phyloP scores from a whole-genome alignment of 495 filamentous ascomycete genomes.

The Penicillium bovifimosum region DNA sequence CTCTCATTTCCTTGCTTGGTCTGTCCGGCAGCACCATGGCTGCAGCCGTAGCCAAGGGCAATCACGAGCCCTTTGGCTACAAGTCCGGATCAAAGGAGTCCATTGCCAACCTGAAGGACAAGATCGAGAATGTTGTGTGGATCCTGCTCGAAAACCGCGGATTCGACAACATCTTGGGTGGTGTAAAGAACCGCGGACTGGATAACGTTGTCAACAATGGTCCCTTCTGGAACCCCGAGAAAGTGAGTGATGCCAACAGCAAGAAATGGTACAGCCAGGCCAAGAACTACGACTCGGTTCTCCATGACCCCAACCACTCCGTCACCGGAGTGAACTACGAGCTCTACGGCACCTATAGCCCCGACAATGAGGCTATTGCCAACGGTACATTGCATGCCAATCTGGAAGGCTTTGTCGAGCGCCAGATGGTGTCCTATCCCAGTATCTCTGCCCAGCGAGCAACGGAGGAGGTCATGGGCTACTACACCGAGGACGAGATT shows the following conservation, averaged over 20 bases:
- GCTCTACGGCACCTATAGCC: conserved; percentile 42
- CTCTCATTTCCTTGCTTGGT: conserved; percentile 20
- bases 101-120: conserved; percentile 37
- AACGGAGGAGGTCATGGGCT: conserved; percentile 44
- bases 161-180: conserved; percentile 42
- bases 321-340: conserved; percentile 49
- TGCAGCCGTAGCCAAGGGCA: conserved; percentile 11
- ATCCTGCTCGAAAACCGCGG: conserved; percentile 44
- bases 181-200: conserved; percentile 33
- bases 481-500: conserved; percentile 47
- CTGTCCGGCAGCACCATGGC: conserved; percentile 20
- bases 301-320: conserved; percentile 49
- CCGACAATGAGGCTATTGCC: conserved; percentile 37
- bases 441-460: conserved; percentile 29
- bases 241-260: conserved; percentile 31
- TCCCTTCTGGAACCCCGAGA: conserved; percentile 38
- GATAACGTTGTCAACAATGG: conserved; percentile 43
- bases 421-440: conserved; percentile 35
- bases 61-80: conserved; percentile 19
- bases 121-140: conserved; percentile 46
- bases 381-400: conserved; percentile 28
- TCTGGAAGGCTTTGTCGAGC: conserved; percentile 45
- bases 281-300: conserved; percentile 41
- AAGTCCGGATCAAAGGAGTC: conserved; percentile 27
- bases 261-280: conserved; percentile 35